Percentiles rank a stretch among this genome's conserved stretches.
Conservation (phyloP, 1,284 basidiomycete genomes). For the Ceratobasidium sp. region DNA sequence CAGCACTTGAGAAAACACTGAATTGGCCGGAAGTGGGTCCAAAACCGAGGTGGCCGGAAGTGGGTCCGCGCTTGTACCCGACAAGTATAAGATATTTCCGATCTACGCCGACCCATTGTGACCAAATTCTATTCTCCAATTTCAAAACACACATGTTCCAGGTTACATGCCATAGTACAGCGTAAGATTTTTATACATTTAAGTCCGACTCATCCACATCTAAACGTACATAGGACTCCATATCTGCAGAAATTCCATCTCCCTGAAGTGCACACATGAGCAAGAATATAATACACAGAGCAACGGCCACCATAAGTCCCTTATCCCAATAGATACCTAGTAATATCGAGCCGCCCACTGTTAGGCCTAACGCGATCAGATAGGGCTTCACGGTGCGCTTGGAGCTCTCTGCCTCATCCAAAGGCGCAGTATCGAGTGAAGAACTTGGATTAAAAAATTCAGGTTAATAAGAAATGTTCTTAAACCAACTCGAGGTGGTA, state of each 20-base stretch:
- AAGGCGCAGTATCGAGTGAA: constrained; percentile 1
- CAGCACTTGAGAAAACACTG: too few species aligned
- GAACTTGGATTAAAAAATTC: neutral
- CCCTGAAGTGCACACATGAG: constrained; percentile 24
- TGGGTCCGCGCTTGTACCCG: too few species aligned
- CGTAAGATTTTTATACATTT: neutral
- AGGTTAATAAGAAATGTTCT: neutral
- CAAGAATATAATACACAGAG: constrained; percentile 11
- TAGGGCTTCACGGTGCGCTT: constrained; percentile 11
- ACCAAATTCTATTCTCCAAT: too few species aligned
- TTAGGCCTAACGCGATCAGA: neutral
- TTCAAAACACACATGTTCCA: too few species aligned
- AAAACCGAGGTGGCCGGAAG: too few species aligned
- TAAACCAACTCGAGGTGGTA: neutral
- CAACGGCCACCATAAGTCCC: constrained; percentile 16
- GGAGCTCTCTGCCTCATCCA: neutral
- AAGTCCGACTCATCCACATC: constrained; percentile 14
- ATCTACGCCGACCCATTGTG: too few species aligned
- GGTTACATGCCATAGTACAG: neutral
- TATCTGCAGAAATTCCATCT: constrained; percentile 26
- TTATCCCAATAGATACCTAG: constrained; percentile 28
- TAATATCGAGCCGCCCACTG: constrained; percentile 15
- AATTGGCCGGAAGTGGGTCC: too few species aligned
- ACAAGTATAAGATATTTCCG: too few species aligned
- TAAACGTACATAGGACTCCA: constrained; percentile 33